These are phyloP conservation scores for Lipomyces mesembrius DNA, from an alignment of 805 yeast genomes.

Conservation along the genomic window DNA sequence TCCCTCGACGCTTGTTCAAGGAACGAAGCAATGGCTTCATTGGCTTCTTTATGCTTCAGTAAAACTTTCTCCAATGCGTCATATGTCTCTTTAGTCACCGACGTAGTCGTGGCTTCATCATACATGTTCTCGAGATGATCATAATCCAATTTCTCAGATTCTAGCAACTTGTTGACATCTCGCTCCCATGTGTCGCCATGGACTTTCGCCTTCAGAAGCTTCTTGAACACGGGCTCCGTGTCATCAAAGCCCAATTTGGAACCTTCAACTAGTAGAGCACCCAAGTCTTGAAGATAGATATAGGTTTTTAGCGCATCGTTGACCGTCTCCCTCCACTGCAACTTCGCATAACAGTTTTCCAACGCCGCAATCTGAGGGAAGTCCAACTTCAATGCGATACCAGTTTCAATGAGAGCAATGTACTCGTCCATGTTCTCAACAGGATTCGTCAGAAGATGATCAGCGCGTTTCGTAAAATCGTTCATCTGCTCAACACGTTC, in stretches of 20 bases:
- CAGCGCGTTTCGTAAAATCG: conserved; percentile 56
- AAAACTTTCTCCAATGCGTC: conserved; percentile 35
- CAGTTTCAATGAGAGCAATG: conserved; percentile 59
- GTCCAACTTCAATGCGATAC: conserved; percentile 62
- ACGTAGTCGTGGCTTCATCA: conserved; percentile 38
- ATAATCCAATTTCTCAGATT: conserved; percentile 17
- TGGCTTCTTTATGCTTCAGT: conserved; percentile 26
- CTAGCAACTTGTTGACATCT: conserved; percentile 35
- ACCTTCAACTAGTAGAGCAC: conserved; percentile 42
- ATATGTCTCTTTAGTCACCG: conserved; percentile 35
- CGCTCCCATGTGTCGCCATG: conserved; percentile 41
- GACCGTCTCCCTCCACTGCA: conserved; percentile 49
- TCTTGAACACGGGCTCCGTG: conserved; percentile 37
- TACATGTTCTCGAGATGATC: conserved; percentile 27
- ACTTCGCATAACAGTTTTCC: conserved; percentile 48
- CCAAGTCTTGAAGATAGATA: conserved; percentile 39
- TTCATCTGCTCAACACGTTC: conserved; percentile 59
- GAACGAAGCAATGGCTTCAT: conserved; percentile 25
- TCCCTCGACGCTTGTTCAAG: conserved; percentile 44
- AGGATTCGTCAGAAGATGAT: conserved; percentile 47
- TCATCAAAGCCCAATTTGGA: conserved; percentile 38
- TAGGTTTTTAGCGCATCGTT: conserved; percentile 37
- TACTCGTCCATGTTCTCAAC: conserved; percentile 52
- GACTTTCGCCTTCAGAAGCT: conserved; percentile 24
- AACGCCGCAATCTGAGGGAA: conserved; percentile 55